phyloP scores from a whole-genome alignment of 2,329 filamentous ascomycete species.

The Scorias spongiosa region DNA sequence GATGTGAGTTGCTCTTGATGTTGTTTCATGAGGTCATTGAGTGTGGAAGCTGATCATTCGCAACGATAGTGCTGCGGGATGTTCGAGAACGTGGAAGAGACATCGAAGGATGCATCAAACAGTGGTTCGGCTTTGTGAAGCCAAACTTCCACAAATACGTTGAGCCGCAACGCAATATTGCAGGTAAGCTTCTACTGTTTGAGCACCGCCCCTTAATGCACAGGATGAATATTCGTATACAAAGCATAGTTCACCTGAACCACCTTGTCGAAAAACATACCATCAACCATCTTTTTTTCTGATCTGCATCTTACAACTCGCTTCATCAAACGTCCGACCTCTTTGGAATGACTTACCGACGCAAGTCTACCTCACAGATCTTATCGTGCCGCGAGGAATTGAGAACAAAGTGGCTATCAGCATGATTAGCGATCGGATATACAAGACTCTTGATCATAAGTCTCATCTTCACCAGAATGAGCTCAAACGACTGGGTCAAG shows the following conservation, averaged over 20 bases:
- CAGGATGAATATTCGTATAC: slow-evolving; percentile 4
- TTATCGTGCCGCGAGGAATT: slow-evolving; percentile 88
- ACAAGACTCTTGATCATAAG: slow-evolving; percentile 73
- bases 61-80: slow-evolving; percentile 57
- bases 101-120: slow-evolving; percentile 90
- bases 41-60: slow-evolving; percentile 3
- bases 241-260: slow-evolving; percentile 28
- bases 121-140: slow-evolving; percentile 94
- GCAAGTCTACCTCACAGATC: slow-evolving; percentile 37
- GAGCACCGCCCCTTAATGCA: not conserved
- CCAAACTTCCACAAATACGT: slow-evolving; percentile 93
- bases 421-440: slow-evolving; percentile 90
- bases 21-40: not conserved
- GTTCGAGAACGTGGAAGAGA: slow-evolving; percentile 79
- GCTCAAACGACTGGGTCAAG: slow-evolving; percentile 58
- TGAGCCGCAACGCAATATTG: slow-evolving; percentile 76
- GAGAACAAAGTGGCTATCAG: slow-evolving; percentile 84
- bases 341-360: no score
- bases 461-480: slow-evolving; percentile 69
- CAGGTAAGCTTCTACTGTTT: slow-evolving; percentile 37
- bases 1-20: slow-evolving; percentile 45
- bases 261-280: slow-evolving; percentile 20
- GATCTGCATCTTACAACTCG: slow-evolving; percentile 5
- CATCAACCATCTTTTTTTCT: slow-evolving; percentile 23
- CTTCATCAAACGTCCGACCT: no score